Conservation (phyloP, 768 basidiomycete genomes). For the Dioszegia hungarica region DNA sequence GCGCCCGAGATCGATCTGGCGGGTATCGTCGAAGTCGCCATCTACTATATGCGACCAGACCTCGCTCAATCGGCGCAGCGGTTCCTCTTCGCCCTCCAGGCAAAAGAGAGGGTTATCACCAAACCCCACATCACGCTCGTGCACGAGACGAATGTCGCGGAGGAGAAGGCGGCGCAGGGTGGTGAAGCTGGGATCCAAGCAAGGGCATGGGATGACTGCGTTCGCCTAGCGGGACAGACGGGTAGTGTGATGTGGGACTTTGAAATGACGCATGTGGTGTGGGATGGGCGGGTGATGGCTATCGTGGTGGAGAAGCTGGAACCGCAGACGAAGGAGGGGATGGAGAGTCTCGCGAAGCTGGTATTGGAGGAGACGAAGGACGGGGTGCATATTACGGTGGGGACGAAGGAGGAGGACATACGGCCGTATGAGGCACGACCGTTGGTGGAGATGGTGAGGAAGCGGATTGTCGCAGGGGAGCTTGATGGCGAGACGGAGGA, state of each 20-base stretch:
- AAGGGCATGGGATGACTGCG: slow-evolving; percentile 57
- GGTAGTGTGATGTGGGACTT: slow-evolving; percentile 60
- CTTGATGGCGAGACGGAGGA: slow-evolving; percentile 35
- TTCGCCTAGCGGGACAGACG: slow-evolving; percentile 48
- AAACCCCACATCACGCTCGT: slow-evolving; percentile 83
- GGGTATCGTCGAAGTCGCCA: slow-evolving; percentile 49
- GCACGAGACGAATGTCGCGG: slow-evolving; percentile 57
- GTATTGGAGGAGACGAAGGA: slow-evolving; percentile 55
- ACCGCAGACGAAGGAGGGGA: slow-evolving; percentile 29
- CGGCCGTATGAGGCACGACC: slow-evolving; percentile 64
- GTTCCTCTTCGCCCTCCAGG: background rate
- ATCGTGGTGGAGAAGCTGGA: slow-evolving; percentile 62
- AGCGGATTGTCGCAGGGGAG: slow-evolving; percentile 8
- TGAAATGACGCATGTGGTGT: slow-evolving; percentile 60
- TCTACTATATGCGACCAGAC: slow-evolving; percentile 49
- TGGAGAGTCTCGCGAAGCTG: slow-evolving; percentile 37
- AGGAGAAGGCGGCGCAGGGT: slow-evolving; percentile 30
- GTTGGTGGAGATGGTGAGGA: slow-evolving; percentile 15
- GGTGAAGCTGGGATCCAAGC: background rate
- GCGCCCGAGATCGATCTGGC: slow-evolving; percentile 67
- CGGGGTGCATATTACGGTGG: slow-evolving; percentile 80
- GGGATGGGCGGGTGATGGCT: slow-evolving; percentile 77
- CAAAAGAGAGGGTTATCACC: slow-evolving; percentile 53
- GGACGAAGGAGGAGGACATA: slow-evolving; percentile 58
- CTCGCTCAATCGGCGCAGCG: background rate